phyloP scores from a whole-genome alignment of 441 rosid genomes.

The Aquilaria agallochum region DNA sequence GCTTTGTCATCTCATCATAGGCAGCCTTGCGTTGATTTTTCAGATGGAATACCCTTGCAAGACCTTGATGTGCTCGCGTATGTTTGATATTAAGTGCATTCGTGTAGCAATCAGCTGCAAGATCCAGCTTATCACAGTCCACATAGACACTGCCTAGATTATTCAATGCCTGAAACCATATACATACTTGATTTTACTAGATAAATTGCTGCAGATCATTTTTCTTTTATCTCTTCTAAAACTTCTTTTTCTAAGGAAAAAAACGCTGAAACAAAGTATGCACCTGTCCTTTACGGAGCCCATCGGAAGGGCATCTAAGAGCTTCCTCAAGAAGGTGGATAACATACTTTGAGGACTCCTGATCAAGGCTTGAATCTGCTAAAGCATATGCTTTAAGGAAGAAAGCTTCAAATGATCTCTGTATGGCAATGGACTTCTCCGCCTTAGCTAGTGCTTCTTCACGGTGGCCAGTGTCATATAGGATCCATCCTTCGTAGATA shows the following conservation, averaged over 20 bases:
- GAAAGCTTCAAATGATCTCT: slow-evolving; percentile 96
- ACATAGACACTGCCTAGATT: slow-evolving; percentile 88
- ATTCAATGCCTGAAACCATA: slow-evolving; percentile 70
- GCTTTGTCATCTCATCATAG: slow-evolving; percentile 94
- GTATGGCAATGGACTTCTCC: slow-evolving; percentile 75
- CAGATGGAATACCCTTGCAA: slow-evolving; percentile 87
- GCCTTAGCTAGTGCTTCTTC: slow-evolving; percentile 97
- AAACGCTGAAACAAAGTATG: slow-evolving; percentile 4
- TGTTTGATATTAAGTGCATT: slow-evolving; percentile 93
- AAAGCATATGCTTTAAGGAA: slow-evolving; percentile 94
- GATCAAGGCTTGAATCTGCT: slow-evolving; percentile 74
- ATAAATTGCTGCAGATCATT: too few species aligned
- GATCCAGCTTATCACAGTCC: slow-evolving; percentile 89
- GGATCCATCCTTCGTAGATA: slow-evolving; percentile 96
- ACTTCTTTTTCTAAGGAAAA: background rate
- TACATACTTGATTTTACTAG: too few species aligned
- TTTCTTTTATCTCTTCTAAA: too few species aligned
- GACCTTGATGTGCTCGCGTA: slow-evolving; percentile 96
- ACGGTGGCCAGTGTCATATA: slow-evolving; percentile 92
- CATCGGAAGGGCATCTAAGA: slow-evolving; percentile 96
- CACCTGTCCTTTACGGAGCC: slow-evolving; percentile 98
- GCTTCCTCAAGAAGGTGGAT: slow-evolving; percentile 91
- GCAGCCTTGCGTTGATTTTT: slow-evolving; percentile 85
- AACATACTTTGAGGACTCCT: slow-evolving; percentile 66
- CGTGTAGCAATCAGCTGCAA: slow-evolving; percentile 86